A percentile compares a stretch with the other conserved stretches of the same genome.
Evolutionary conservation across 495 filamentous ascomycete genomes (phyloP).

Genomic region (Penicillium steckii): DNA sequence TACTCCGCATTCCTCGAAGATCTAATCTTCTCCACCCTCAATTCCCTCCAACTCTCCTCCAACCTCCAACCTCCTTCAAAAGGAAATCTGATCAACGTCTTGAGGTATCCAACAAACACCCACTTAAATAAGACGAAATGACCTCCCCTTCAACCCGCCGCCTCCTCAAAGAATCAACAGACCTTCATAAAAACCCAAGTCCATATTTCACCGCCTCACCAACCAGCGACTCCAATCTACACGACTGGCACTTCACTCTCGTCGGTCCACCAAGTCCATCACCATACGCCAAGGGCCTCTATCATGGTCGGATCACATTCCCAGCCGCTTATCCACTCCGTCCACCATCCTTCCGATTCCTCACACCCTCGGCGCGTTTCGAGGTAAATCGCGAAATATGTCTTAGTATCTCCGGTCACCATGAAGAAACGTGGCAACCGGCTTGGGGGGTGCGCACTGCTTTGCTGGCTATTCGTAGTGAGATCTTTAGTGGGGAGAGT

Average conservation of each 20-base stretch:
- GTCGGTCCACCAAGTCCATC: constrained; percentile 78
- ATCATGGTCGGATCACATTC: constrained; percentile 93
- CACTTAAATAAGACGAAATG: constrained; percentile 18
- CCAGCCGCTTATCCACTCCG: constrained; percentile 85
- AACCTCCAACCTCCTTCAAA: background rate
- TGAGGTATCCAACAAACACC: background rate
- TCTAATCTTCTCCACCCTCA: constrained; percentile 3
- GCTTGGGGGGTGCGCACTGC: constrained; percentile 86
- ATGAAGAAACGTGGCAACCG: constrained; percentile 98
- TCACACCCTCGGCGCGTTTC: constrained; percentile 88
- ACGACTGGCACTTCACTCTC: constrained; percentile 99
- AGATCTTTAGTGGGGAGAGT: constrained; percentile 53
- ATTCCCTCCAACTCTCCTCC: constrained; percentile 5
- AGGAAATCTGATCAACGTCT: constrained; percentile 1
- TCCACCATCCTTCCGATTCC: constrained; percentile 90
- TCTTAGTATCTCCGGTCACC: constrained; percentile 86
- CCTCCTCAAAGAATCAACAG: constrained; percentile 73
- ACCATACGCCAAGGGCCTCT: constrained; percentile 78
- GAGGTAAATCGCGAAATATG: constrained; percentile 98
- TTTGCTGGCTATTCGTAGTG: constrained; percentile 48
- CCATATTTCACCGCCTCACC: constrained; percentile 81
- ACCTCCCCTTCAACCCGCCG: constrained; percentile 49
- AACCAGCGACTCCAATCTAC: constrained; percentile 76
- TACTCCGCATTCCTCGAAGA: background rate
- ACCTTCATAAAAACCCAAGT: constrained; percentile 74